phyloP scores from a whole-genome alignment of 2,329 filamentous ascomycete genomes.

The Massarina eburnea region DNA sequence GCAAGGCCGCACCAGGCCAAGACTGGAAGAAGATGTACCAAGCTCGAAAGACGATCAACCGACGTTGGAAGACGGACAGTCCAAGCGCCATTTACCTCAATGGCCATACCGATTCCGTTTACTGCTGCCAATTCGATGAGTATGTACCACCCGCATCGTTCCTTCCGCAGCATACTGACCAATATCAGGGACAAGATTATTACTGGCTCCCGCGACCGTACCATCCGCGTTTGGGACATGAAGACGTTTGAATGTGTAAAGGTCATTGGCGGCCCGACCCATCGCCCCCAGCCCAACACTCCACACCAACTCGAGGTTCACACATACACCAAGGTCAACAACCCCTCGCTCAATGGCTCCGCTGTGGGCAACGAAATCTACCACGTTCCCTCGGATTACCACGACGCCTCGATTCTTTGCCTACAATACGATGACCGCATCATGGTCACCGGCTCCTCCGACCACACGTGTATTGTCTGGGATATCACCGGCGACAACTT shows the following conservation, averaged over 20 bases:
- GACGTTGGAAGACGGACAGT: slow-evolving; percentile 76
- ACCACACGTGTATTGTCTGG: slow-evolving; percentile 89
- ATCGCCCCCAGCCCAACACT: slow-evolving; percentile 55
- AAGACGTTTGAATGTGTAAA: slow-evolving; percentile 81
- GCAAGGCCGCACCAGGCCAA: slow-evolving; percentile 56
- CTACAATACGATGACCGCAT: slow-evolving; percentile 92
- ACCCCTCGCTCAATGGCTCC: slow-evolving; percentile 52
- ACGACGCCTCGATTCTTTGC: slow-evolving; percentile 91
- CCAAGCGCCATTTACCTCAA: slow-evolving; percentile 86
- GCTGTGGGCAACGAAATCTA: slow-evolving; percentile 50
- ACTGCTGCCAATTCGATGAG: slow-evolving; percentile 98
- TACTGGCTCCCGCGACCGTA: slow-evolving; percentile 92
- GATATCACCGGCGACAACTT: slow-evolving; percentile 71
- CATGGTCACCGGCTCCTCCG: slow-evolving; percentile 92
- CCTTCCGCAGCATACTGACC: slow-evolving; percentile 25
- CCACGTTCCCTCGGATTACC: slow-evolving; percentile 59
- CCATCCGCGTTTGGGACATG: slow-evolving; percentile 95
- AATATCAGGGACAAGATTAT: slow-evolving; percentile 81
- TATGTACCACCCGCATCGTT: slow-evolving; percentile 49
- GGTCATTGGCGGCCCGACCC: slow-evolving; percentile 77
- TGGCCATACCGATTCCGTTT: slow-evolving; percentile 93
- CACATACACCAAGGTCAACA: slow-evolving; percentile 46
- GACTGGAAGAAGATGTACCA: slow-evolving; percentile 87
- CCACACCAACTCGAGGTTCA: slow-evolving; percentile 46
- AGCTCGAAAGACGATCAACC: slow-evolving; percentile 72